Base-by-base conservation (phyloP, 768 basidiomycete species). In the Calvatia gigantea region DNA sequence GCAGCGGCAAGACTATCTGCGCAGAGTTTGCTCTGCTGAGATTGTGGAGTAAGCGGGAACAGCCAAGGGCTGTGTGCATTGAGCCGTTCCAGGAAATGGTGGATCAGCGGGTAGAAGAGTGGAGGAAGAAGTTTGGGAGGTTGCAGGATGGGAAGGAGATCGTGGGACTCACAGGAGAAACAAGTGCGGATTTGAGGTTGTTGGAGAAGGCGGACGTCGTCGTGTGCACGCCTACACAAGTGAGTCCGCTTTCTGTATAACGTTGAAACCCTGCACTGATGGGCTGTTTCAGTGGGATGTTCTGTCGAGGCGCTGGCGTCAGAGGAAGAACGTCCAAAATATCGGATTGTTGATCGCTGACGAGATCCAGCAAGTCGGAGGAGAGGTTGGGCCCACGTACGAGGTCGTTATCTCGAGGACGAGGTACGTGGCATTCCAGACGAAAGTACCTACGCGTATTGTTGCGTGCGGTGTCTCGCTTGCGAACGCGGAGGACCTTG, bases 71-170 rank as follows among this genome's bases (percentile, higher is more conserved):
- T 0, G 93, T 98, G 2, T 98, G 96, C 67, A 87, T 98, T 49
- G 93, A 95, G 69, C 97, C 97, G 0, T 97, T 91, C 69, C 94
- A 94, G 63, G 97, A 98, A 62, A 96, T 98, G 91, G 97, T 98
- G 2, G 93, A 98, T 54, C 79, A 85, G 61, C 82, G 95, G 2
- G 91, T 95, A 0, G 73, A 76, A 28, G 96, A 98, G 67, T 99
- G 97, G 97, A 78, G 77, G 48, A 75, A 75, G 54, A 98, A 94
- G 72, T 98, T 98, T 58, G 75, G 82, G 14, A 66, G 76, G 11
- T 68, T 98, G 0, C 92, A 95, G 64, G 93, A 91, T 8, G 91
- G 94, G 27, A 98, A 98, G 73, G 90, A 94, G 75, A 88, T 98
- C 56, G 86, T 95, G 42, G 89, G 89, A 58, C 72, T 99, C 50